A percentile compares a stretch with the other conserved stretches of the same genome.
phyloP scores from a whole-genome alignment of 768 basidiomycete genomes.

The Termitomyces sp. region DNA sequence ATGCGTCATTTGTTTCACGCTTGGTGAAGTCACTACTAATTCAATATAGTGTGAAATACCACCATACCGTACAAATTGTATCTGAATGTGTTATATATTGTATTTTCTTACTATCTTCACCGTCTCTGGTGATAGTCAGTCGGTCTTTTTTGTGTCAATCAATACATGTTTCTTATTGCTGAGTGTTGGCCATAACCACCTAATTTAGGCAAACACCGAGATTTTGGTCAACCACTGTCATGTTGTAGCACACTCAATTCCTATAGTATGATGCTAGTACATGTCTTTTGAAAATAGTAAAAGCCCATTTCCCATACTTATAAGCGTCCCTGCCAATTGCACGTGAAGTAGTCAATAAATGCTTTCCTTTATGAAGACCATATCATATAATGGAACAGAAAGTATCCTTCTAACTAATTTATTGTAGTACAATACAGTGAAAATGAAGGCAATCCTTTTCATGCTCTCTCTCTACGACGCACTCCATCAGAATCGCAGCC shows the following conservation, averaged over 20 bases:
- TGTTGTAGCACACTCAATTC: too few relatives aligned
- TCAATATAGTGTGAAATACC: neutral
- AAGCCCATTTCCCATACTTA: too few relatives aligned
- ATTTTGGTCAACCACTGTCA: too few relatives aligned
- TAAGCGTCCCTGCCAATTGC: too few relatives aligned
- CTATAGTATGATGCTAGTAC: too few relatives aligned
- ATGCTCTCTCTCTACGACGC: conserved; percentile 5
- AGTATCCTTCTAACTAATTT: conserved; percentile 14
- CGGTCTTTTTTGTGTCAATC: neutral
- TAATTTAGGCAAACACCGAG: too few relatives aligned
- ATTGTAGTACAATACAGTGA: conserved; percentile 14
- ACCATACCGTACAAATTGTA: neutral
- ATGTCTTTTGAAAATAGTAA: too few relatives aligned
- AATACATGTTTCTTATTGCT: neutral
- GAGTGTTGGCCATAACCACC: too few relatives aligned
- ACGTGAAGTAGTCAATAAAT: too few relatives aligned
- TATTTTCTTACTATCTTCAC: neutral
- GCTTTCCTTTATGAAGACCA: neutral
- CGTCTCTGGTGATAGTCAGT: neutral
- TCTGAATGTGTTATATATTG: conserved; percentile 1
- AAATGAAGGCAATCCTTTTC: conserved; percentile 10
- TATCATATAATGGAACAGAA: neutral
- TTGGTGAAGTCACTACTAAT: neutral
- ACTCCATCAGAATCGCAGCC: conserved; percentile 5
- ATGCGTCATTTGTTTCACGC: neutral